Conservation (phyloP, 2,329 filamentous ascomycete species). For the Sclerotinia spermophila region DNA sequence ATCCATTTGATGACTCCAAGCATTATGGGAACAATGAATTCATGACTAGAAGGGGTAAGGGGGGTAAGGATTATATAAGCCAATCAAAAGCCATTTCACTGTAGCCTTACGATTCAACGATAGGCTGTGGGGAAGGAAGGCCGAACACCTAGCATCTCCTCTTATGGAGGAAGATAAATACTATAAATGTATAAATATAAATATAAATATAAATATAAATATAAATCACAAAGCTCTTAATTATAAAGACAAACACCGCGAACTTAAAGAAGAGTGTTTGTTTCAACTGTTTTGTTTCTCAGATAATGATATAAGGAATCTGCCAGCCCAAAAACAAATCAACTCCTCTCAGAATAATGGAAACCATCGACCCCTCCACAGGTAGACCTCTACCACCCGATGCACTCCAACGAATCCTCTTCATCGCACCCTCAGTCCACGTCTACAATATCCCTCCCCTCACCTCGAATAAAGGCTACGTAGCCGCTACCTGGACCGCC, state of each 20-base stretch:
- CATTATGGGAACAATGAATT: background rate
- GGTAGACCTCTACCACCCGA: conserved; percentile 64
- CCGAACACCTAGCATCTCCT: background rate
- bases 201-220: no score
- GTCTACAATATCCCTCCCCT: conserved; percentile 85
- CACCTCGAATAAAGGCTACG: conserved; percentile 73
- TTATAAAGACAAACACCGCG: background rate
- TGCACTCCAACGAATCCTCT: conserved; percentile 82
- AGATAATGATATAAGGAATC: background rate
- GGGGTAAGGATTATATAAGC: background rate
- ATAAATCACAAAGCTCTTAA: background rate
- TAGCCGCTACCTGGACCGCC: conserved; percentile 71
- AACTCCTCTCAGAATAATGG: conserved; percentile 26
- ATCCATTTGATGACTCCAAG: conserved; percentile 2
- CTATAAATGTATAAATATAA: no score
- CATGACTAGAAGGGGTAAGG: background rate
- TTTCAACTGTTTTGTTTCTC: background rate
- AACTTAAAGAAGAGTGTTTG: background rate
- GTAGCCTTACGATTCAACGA: background rate
- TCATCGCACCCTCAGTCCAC: conserved; percentile 70
- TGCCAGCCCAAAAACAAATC: background rate
- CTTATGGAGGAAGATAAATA: background rate
- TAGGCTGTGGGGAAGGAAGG: conserved; percentile 11
- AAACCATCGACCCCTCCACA: conserved; percentile 64
- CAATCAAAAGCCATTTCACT: background rate